Percentiles rank a stretch among this genome's conserved stretches.
Evolutionary conservation across 371 early-diverging fungal species (phyloP).

Genomic region (Umbelopsis sp.): DNA sequence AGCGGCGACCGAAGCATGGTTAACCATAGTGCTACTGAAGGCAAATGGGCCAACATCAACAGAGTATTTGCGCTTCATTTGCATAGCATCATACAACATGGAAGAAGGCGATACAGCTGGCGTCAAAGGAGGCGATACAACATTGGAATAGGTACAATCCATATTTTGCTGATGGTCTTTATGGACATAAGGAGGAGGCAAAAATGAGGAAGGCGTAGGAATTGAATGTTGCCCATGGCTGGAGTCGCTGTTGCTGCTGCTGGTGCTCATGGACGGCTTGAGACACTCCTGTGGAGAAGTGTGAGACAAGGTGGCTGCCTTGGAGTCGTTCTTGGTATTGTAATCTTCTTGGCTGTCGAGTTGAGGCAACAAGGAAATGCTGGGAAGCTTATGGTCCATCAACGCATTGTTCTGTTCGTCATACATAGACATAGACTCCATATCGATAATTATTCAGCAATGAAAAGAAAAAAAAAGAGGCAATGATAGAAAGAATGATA

Average conservation of each 20-base stretch:
- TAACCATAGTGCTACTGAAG: constrained; percentile 19
- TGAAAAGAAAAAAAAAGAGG: neutral
- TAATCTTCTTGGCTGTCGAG: constrained; percentile 21
- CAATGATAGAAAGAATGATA: neutral
- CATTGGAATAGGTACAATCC: constrained; percentile 21
- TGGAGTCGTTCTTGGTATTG: neutral
- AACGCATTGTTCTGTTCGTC: constrained; percentile 28
- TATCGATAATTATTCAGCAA: neutral
- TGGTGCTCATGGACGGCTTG: neutral
- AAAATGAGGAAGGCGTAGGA: constrained; percentile 20
- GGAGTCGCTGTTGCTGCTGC: constrained; percentile 12
- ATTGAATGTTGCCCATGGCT: constrained; percentile 10
- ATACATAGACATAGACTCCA: constrained; percentile 17
- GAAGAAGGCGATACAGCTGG: constrained; percentile 43
- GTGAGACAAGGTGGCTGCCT: constrained; percentile 13
- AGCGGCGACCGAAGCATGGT: constrained; percentile 5
- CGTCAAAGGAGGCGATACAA: constrained; percentile 38
- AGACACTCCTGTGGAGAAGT: constrained; percentile 17
- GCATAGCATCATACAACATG: constrained; percentile 28
- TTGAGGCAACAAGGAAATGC: constrained; percentile 36
- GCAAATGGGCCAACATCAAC: constrained; percentile 31
- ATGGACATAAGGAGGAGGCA: constrained; percentile 18
- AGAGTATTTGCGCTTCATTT: constrained; percentile 30
- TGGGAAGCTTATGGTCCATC: constrained; percentile 32
- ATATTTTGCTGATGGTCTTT: constrained; percentile 18